Base-by-base conservation (phyloP, 2,329 filamentous ascomycete genomes). In the Exophiala xenobiotica region DNA sequence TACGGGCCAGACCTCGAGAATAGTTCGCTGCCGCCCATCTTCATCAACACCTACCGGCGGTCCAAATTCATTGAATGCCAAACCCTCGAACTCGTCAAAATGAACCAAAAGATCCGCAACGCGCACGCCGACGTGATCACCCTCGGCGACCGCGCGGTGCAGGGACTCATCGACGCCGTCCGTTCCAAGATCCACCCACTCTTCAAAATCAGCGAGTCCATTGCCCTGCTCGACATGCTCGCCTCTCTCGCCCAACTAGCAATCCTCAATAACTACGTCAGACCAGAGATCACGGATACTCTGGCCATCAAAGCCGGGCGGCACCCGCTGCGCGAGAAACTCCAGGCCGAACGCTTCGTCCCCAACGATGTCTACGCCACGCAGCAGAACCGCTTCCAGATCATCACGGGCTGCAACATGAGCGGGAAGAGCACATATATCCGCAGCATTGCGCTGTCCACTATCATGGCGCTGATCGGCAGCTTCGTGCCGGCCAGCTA, bases 331-430 rank as follows among this genome's bases (percentile, higher is more conserved):
- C 75, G 85, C 3, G 89, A 95, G 69, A 87, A 84, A 64, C 80
- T 86, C 2, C 82, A 88, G 58, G 71, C 74, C 1, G 79, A 78
- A 39, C 82, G 80, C 18, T 95, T 88, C 64, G 76, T 97, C 3
- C 88, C 93, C 0, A 97, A 97, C 58, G 91, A 97, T 63, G 88
- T 91, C 22, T 97, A 91, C 63, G 86, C 89, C 2, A 87, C 85
- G 0, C 79, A 86, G 26, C 84, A 92, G 54, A 83, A 84, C 27
- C 83, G 91, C 1, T 95, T 96, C 63, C 91, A 97, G 59, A 87
- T 97, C 55, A 85, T 99, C 57, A 97, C 92, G 0, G 92, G 93
- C 3, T 95, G 89, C 67, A 99, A 99, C 63, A 99, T 99, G 93
- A 95, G 90, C 61, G 93, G 91, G 1, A 99, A 97, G 68, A 95